These are phyloP conservation scores for Paragyromitra xinjiangensis DNA, from an alignment of 495 filamentous ascomycete genomes.

Conservation along the genomic window DNA sequence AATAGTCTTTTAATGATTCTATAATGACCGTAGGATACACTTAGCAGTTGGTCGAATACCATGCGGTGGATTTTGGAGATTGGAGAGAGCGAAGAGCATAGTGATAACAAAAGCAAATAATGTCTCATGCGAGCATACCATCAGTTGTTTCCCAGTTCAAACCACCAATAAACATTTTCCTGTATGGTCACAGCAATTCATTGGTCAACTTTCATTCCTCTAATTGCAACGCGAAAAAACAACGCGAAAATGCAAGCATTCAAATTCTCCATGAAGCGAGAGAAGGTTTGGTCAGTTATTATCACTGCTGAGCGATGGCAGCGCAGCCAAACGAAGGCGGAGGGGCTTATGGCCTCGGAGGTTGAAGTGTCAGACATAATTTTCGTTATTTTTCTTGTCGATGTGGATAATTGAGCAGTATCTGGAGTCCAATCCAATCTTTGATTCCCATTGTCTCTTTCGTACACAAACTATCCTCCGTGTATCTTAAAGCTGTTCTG, in stretches of 20 bases:
- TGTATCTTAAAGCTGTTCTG: conserved; percentile 58
- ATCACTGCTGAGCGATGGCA: conserved; percentile 41
- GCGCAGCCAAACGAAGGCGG: conserved; percentile 38
- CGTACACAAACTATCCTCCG: conserved; percentile 58
- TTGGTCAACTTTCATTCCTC: conserved; percentile 53
- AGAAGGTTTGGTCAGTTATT: conserved; percentile 49
- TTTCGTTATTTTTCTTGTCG: conserved; percentile 41
- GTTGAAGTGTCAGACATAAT: conserved; percentile 44
- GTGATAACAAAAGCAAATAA: conserved; percentile 31
- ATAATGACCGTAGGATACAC: conserved; percentile 35
- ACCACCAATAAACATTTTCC: conserved; percentile 99
- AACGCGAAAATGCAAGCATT: conserved; percentile 51
- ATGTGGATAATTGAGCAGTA: conserved; percentile 53
- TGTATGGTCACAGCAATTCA: conserved; percentile 59
- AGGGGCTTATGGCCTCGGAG: conserved; percentile 35
- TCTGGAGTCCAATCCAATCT: conserved; percentile 55
- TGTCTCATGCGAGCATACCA: conserved; percentile 69
- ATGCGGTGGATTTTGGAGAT: conserved; percentile 14
- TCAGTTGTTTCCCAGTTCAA: conserved; percentile 99
- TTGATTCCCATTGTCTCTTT: conserved; percentile 58
- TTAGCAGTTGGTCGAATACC: conserved; percentile 41
- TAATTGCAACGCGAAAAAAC: conserved; percentile 58
- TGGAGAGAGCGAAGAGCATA: conserved; percentile 17
- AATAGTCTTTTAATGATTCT: conserved; percentile 99
- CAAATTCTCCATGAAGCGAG: conserved; percentile 55